Base-by-base conservation (phyloP, 176 grass and related monocot species). In the Phyllostachys edulis region DNA sequence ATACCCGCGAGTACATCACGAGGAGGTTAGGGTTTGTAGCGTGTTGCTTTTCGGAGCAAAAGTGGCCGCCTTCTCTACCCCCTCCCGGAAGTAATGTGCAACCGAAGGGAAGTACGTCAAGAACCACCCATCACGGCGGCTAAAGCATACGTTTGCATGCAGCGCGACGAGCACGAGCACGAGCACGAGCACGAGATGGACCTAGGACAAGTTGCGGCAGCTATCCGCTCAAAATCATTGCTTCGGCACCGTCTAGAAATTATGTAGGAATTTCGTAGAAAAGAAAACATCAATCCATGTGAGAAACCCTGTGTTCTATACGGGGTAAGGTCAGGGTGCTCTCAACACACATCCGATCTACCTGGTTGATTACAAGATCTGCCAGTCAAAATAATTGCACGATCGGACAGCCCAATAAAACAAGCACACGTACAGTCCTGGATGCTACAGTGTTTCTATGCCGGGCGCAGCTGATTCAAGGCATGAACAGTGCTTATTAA, bases 21-120 rank as follows among this genome's bases (percentile, higher is more conserved):
- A 36, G 62, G 77, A 54, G 54, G 86, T 37, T 55, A 64, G 39
- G 80, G 71, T 12, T 5, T 23, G 34, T 44, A 34, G 40, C 86
- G 66, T 65, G 73, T 42, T 46, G 80, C 86, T 88, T 88, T 72
- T 27, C 18, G 37, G 38, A 44, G 80, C 67, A 26, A 73, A 88
- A 79, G 81, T 2, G 75, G 38, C 9, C 40, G 40, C 9, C 12
- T 18, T 47, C 60, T 44, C 55, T 23, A 15, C 27, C 24, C 34
- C 36, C 17, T 73, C 41, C 40, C 6, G 20, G 32, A 50, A n/a
- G 64, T 41, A 29, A 52, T 54, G 55, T 71, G 80, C 80, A 41
- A 40, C 64, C 32, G 15, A 82, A 62, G 79, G 51, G 27, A 64
- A 4, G 11, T 38, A 45, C 73, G 24, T 38, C 15, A 15, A 45